phyloP scores from a whole-genome alignment of 305 asterid species.

The Ruellia speciosa region DNA sequence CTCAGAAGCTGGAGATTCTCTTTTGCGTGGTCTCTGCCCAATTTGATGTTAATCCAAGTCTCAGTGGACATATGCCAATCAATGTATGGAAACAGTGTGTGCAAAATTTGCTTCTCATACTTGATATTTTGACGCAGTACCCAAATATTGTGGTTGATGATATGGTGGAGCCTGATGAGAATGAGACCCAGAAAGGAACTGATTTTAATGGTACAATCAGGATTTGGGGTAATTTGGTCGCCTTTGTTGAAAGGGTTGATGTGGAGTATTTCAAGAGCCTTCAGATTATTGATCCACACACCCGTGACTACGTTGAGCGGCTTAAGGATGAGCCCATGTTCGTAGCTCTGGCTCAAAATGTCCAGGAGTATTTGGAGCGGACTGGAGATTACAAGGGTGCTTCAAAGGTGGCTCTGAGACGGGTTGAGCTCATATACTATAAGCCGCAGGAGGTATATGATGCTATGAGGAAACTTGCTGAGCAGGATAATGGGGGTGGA shows the following conservation, averaged over 20 bases:
- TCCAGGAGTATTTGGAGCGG: slow-evolving; percentile 68
- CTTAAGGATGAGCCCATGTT: slow-evolving; percentile 78
- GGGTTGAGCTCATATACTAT: slow-evolving; percentile 79
- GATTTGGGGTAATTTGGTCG: slow-evolving; percentile 90
- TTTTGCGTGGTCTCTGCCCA: slow-evolving; percentile 88
- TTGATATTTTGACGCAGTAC: slow-evolving; percentile 72
- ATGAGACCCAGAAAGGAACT: slow-evolving; percentile 82
- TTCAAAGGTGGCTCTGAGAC: slow-evolving; percentile 83
- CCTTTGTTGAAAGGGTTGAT: slow-evolving; percentile 78
- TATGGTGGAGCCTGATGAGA: slow-evolving; percentile 83
- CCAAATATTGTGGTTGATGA: slow-evolving; percentile 89
- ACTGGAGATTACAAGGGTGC: slow-evolving; percentile 72
- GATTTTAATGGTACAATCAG: slow-evolving; percentile 61
- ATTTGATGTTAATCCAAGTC: slow-evolving; percentile 77
- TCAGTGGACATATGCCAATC: slow-evolving; percentile 93
- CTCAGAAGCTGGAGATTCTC: slow-evolving; percentile 90
- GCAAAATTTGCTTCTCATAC: slow-evolving; percentile 59
- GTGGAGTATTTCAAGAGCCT: slow-evolving; percentile 83
- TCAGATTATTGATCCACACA: slow-evolving; percentile 94
- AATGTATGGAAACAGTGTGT: slow-evolving; percentile 90
- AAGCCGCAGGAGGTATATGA: slow-evolving; percentile 95
- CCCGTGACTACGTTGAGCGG: slow-evolving; percentile 88
- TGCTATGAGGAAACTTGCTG: slow-evolving; percentile 87
- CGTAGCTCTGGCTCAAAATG: slow-evolving; percentile 75
- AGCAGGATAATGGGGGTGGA: slow-evolving; percentile 46